phyloP scores from a whole-genome alignment of 2,329 filamentous ascomycete genomes.

The Alternaria burnsii region DNA sequence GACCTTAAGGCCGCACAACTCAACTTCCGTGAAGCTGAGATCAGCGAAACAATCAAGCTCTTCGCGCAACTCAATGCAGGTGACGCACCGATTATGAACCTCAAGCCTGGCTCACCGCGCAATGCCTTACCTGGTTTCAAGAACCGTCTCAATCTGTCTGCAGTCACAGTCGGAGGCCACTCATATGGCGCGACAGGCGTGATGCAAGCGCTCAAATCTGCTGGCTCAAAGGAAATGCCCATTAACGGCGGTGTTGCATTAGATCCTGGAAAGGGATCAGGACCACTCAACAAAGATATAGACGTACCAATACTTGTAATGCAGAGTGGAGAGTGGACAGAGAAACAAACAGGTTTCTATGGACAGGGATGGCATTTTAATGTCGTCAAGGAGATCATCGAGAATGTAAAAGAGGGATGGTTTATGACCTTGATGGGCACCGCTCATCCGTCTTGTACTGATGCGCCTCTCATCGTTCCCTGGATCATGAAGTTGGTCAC shows the following conservation, averaged over 20 bases:
- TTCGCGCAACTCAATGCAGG: constrained; percentile 53
- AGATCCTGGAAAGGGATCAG: constrained; percentile 72
- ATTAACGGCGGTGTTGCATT: constrained; percentile 68
- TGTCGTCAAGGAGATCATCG: constrained; percentile 66
- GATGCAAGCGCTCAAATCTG: constrained; percentile 66
- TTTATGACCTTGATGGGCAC: constrained; percentile 54
- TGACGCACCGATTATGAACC: constrained; percentile 43
- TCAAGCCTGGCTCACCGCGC: constrained; percentile 62
- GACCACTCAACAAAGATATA: constrained; percentile 67
- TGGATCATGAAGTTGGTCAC: constrained; percentile 68
- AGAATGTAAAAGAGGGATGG: constrained; percentile 58
- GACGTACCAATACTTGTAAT: constrained; percentile 67
- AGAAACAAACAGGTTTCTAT: constrained; percentile 65
- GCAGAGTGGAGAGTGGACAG: constrained; percentile 72
- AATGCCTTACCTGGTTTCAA: constrained; percentile 57
- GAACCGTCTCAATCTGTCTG: constrained; percentile 62
- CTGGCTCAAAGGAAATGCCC: constrained; percentile 53
- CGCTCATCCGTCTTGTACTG: constrained; percentile 71
- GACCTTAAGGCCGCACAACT: constrained; percentile 55
- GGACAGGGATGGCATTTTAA: constrained; percentile 69
- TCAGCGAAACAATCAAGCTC: constrained; percentile 56
- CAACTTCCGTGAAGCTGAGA: constrained; percentile 56
- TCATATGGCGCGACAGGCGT: constrained; percentile 73
- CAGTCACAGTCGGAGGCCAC: constrained; percentile 68
- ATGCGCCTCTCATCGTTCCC: constrained; percentile 71